A percentile compares a stretch with the other conserved stretches of the same genome.
phyloP scores from a whole-genome alignment of 2,329 filamentous ascomycete genomes.

The Aspergillus persii region DNA sequence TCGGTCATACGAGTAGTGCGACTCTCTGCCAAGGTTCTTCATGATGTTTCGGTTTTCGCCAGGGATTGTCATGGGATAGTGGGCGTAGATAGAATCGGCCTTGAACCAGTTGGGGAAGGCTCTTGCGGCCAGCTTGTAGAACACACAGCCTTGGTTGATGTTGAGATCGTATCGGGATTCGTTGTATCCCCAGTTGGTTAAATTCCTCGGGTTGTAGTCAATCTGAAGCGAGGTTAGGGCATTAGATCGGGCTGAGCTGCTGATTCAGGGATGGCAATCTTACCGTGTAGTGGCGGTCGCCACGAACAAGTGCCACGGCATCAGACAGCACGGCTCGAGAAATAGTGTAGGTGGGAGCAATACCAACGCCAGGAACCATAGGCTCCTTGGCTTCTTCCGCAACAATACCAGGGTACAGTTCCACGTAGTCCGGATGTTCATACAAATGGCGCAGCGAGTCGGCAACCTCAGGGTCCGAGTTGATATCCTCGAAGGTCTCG shows the following conservation, averaged over 20 bases:
- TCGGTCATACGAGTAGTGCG: conserved; percentile 67
- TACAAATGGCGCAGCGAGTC: conserved; percentile 62
- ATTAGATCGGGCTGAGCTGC: conserved; percentile 22
- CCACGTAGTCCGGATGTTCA: conserved; percentile 74
- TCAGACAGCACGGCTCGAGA: conserved; percentile 75
- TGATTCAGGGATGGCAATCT: neutral
- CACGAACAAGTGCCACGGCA: conserved; percentile 73
- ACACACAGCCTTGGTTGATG: conserved; percentile 76
- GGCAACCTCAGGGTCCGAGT: conserved; percentile 69
- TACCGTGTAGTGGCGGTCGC: conserved; percentile 72
- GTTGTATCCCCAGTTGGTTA: conserved; percentile 83
- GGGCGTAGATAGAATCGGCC: conserved; percentile 74
- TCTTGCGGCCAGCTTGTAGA: conserved; percentile 78
- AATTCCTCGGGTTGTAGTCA: conserved; percentile 70
- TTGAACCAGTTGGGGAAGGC: conserved; percentile 80
- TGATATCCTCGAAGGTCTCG: conserved; percentile 78
- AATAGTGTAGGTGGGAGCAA: conserved; percentile 73
- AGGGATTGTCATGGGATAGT: conserved; percentile 71
- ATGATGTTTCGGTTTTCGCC: conserved; percentile 70
- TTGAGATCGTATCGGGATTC: conserved; percentile 70
- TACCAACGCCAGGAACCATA: conserved; percentile 71
- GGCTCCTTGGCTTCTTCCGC: conserved; percentile 72
- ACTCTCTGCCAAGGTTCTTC: conserved; percentile 62
- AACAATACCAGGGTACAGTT: conserved; percentile 76
- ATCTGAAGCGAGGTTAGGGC: conserved; percentile 25